Base-by-base conservation (phyloP, 768 basidiomycete genomes). In the Tricholoma furcatifolium region DNA sequence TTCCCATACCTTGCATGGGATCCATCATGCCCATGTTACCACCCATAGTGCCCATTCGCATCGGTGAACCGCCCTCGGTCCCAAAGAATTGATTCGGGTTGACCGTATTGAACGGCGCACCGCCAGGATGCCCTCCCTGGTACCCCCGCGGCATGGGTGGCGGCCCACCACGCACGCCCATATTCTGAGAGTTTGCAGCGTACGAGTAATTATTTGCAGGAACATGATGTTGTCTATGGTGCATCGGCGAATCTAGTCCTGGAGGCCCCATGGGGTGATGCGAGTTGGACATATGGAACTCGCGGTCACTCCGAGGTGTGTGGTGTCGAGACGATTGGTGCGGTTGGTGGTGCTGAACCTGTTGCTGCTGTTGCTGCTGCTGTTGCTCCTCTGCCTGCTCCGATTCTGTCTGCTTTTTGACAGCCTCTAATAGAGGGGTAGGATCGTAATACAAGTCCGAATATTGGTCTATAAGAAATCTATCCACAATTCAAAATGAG, bases 381-480 rank as follows among this genome's bases (percentile, higher is more conserved):
- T 68, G 71, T 27, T 62, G 61, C 42, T 72, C 73, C 42, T 70
- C 66, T 15, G 65, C 67, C 21, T 67, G 69, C 56, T 80, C 78
- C 43, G 73, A 72, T 39, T 79, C 77, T 42, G 65, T 67, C 49
- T 74, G 70, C 53, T 74, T 76, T 57, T 78, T 80, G 38, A 81
- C 66, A 23, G 78, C 72, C 55, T 85, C 77, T 12, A 77, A 69
- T 6, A 91, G 77, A 4, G 73, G 74, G 10, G 83, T 79, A 11
- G 89, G 77, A 65, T 92, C 80, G 48, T 87, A 92, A 65, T 88
- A 90, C 15, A 92, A 70, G 17, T 83, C 78, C 3, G 89, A 89
- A 53, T 78, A 74, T 65, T 81, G 73, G 61, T 92, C 90, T 2
- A 90, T 84, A n/a, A 83, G 75, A 64, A 90, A 92, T 59, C 89